Conservation (phyloP, 148 eudicot species). For the Mesembryanthemum crystallinum region DNA sequence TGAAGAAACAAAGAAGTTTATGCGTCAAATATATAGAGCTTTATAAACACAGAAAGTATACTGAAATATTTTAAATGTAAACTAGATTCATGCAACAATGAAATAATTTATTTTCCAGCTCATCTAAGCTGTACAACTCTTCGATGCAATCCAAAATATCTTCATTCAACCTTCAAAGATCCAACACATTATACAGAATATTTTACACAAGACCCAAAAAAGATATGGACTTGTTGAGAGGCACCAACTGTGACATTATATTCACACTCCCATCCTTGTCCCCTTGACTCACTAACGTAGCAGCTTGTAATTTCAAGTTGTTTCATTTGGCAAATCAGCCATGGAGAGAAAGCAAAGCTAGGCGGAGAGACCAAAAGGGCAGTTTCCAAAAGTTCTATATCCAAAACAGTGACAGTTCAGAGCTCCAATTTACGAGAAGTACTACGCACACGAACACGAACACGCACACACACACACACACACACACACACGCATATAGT, state of each 20-base stretch:
- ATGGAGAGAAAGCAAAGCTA: not conserved
- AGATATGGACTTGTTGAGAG: too few relatives aligned
- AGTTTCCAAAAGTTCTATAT: too few relatives aligned
- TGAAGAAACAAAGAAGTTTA: not conserved
- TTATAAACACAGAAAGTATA: not conserved
- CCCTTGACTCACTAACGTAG: too few relatives aligned
- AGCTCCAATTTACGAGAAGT: not conserved
- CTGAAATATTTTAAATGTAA: not conserved
- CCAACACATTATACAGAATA: not conserved
- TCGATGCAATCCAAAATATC: not conserved
- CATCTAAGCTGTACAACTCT: not conserved
- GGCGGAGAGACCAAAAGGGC: not conserved
- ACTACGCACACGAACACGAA: too few relatives aligned
- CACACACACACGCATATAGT: not conserved
- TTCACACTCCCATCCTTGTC: too few relatives aligned
- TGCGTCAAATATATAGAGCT: not conserved
- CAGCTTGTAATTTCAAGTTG: not conserved
- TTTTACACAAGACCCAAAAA: too few relatives aligned
- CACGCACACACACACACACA: not conserved
- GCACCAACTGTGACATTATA: too few relatives aligned
- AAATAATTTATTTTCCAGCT: not conserved
- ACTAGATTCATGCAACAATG: not conserved
- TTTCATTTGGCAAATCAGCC: not conserved
- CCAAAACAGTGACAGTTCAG: not conserved
- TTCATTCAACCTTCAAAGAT: not conserved